Evolutionary conservation across 257 asterid species (phyloP).

Genomic region (Solanum virginianum): DNA sequence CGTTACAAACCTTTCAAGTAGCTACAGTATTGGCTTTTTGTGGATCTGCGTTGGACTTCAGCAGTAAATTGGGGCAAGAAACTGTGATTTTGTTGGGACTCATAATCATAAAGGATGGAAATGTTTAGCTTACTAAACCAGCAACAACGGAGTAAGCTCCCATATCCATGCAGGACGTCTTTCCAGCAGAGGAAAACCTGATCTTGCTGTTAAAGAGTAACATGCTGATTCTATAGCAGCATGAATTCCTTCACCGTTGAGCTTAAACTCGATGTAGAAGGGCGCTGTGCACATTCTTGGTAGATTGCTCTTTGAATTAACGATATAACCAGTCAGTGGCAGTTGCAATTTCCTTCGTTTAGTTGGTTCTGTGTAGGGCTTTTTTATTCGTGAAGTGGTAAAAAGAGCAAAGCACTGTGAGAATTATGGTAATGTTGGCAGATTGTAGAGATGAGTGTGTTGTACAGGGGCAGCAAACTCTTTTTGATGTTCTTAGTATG

Average conservation of each 20-base stretch:
- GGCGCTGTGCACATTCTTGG: neutral
- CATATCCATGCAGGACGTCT: too few relatives aligned
- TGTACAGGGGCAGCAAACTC: neutral
- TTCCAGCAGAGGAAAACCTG: neutral
- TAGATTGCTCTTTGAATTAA: too few relatives aligned
- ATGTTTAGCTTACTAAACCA: neutral
- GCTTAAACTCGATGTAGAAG: too few relatives aligned
- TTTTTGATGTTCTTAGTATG: neutral
- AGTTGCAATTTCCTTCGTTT: neutral
- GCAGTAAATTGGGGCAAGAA: neutral
- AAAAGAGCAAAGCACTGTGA: neutral
- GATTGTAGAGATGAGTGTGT: neutral
- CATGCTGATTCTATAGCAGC: neutral
- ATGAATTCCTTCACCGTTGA: too few relatives aligned
- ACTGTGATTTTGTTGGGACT: neutral
- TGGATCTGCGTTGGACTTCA: neutral
- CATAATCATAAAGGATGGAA: neutral
- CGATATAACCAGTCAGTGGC: neutral
- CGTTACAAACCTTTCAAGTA: neutral
- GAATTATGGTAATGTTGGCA: neutral
- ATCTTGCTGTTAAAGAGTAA: too few relatives aligned
- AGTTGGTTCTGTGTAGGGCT: neutral
- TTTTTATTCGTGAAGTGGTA: neutral
- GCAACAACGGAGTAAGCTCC: neutral
- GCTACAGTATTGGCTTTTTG: neutral